Conservation (phyloP, 768 basidiomycete genomes). For the Hericium erinaceus region DNA sequence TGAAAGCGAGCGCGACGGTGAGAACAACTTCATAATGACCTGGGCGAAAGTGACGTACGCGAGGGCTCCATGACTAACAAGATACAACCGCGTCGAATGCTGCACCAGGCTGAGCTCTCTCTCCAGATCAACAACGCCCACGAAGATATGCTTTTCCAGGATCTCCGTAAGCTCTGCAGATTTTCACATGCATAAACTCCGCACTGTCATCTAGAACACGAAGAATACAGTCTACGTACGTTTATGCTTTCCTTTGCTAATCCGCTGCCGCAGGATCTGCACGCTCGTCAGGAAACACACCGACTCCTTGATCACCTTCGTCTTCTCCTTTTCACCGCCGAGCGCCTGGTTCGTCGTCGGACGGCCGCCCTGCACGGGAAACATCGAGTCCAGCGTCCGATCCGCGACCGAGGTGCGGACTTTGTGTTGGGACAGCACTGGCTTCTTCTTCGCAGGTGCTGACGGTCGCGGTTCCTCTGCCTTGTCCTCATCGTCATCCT, state of each 20-base stretch:
- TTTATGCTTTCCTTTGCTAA: constrained; percentile 54
- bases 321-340: constrained; percentile 4
- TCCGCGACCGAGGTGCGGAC: constrained; percentile 83
- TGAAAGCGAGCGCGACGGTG: background rate
- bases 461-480: background rate
- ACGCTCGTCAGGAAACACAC: constrained; percentile 73
- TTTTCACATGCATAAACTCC: background rate
- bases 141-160: constrained; percentile 79
- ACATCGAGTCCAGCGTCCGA: constrained; percentile 93
- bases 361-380: constrained; percentile 37
- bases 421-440: constrained; percentile 75
- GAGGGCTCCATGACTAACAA: constrained; percentile 77
- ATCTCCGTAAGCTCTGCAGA: constrained; percentile 74
- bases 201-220: background rate
- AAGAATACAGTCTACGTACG: constrained; percentile 36
- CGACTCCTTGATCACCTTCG: constrained; percentile 40
- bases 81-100: constrained; percentile 79
- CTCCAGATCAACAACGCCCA: constrained; percentile 77
- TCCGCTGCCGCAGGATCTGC: constrained; percentile 45
- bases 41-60: constrained; percentile 46
- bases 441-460: constrained; percentile 29
- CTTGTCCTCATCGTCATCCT: background rate
- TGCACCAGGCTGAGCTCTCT: constrained; percentile 78
- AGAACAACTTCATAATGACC: background rate
- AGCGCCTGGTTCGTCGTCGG: background rate